A percentile compares a stretch with the other conserved stretches of the same genome.
Conservation (phyloP, 495 filamentous ascomycete species). For the Hypoxylon fragiforme region DNA sequence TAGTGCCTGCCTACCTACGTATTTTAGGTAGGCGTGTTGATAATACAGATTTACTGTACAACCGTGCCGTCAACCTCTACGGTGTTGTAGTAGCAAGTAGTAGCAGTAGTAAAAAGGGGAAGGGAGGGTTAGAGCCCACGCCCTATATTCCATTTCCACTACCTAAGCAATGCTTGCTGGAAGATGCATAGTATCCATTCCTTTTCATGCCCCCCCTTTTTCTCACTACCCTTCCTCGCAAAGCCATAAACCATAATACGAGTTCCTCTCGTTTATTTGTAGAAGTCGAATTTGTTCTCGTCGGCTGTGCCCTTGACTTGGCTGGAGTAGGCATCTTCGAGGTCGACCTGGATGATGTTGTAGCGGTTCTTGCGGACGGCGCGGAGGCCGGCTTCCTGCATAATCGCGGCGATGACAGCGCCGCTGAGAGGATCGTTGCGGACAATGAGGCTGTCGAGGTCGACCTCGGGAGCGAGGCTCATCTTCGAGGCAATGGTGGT, state of each 20-base stretch:
- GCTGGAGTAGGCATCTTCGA: conserved; percentile 93
- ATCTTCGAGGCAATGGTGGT: conserved; percentile 94
- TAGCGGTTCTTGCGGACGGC: conserved; percentile 98
- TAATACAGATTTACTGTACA: conserved; percentile 31
- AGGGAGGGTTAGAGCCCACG: too few species aligned
- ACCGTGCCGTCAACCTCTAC: too few species aligned
- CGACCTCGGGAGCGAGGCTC: conserved; percentile 94
- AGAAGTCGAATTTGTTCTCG: conserved; percentile 76
- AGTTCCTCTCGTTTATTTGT: conserved; percentile 46
- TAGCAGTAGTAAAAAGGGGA: too few species aligned
- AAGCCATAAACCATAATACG: background rate
- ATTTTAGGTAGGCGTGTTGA: conserved; percentile 25
- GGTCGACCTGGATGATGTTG: conserved; percentile 94
- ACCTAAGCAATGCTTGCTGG: too few species aligned
- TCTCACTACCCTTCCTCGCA: background rate
- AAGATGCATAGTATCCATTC: background rate
- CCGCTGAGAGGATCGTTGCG: conserved; percentile 94
- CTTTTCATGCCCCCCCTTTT: background rate
- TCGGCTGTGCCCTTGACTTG: conserved; percentile 91
- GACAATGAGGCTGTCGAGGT: conserved; percentile 92
- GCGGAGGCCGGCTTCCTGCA: conserved; percentile 96
- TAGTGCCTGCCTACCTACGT: too few species aligned
- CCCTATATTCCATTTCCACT: too few species aligned
- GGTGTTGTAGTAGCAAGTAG: too few species aligned
- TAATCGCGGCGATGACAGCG: conserved; percentile 96